Evolutionary conservation across 2,329 filamentous ascomycete genomes (phyloP).

Genomic region (Cladobotryum protrusum): DNA sequence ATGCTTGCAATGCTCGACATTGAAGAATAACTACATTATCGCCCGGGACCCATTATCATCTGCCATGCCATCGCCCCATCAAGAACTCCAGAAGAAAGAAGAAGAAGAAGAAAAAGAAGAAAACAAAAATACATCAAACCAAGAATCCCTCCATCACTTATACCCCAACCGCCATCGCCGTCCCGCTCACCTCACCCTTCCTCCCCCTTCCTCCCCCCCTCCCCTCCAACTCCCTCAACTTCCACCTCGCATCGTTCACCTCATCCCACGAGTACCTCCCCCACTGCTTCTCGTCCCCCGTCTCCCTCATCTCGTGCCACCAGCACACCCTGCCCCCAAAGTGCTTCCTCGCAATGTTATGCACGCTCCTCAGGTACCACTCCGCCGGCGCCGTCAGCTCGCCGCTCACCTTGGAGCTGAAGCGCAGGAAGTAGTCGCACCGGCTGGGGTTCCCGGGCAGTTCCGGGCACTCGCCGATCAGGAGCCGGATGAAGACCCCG

Average conservation of each 20-base stretch:
- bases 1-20: too few relatives aligned
- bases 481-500: neutral
- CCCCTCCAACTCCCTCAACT: neutral
- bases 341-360: neutral
- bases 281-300: neutral
- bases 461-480: neutral
- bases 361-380: neutral
- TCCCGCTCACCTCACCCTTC: neutral
- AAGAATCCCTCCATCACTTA: neutral
- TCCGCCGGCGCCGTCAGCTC: neutral
- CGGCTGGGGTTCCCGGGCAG: neutral
- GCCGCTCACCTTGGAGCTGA: neutral
- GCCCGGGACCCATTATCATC: too few relatives aligned
- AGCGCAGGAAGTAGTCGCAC: neutral
- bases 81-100: too few relatives aligned
- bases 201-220: neutral
- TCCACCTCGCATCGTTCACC: neutral
- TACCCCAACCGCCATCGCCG: neutral
- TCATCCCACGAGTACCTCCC: neutral
- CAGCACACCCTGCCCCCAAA: neutral
- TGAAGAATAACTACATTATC: too few relatives aligned
- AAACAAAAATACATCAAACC: too few relatives aligned
- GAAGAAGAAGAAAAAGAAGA: too few relatives aligned
- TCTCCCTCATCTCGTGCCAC: neutral
- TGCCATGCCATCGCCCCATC: too few relatives aligned